phyloP scores from a whole-genome alignment of 495 filamentous ascomycete species.

The Neurospora sp. region DNA sequence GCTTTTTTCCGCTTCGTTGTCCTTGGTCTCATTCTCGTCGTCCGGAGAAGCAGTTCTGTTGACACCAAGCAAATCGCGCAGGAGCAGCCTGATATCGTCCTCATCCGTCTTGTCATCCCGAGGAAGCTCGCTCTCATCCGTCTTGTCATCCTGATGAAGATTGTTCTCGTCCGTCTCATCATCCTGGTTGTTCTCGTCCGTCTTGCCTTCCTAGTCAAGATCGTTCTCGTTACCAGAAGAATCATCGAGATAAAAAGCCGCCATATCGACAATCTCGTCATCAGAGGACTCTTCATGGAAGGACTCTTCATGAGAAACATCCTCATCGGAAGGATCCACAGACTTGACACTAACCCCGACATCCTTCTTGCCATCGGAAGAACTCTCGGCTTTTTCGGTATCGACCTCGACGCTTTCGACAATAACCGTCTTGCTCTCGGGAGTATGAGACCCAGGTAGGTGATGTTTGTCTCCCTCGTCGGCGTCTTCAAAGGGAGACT shows the following conservation, averaged over 20 bases:
- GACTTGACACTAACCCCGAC: neutral
- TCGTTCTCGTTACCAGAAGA: neutral
- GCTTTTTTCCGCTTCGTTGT: neutral
- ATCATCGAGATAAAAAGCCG: neutral
- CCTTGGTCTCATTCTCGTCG: neutral
- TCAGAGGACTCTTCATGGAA: neutral
- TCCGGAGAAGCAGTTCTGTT: neutral
- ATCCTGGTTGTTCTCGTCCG: neutral
- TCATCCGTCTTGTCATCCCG: neutral
- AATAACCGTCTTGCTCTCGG: neutral
- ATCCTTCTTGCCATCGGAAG: neutral
- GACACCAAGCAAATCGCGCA: neutral
- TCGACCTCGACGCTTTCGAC: neutral
- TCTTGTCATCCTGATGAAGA: neutral
- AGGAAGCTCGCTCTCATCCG: neutral
- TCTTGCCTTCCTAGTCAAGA: neutral
- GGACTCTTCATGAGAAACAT: neutral
- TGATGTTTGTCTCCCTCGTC: neutral
- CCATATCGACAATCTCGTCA: neutral
- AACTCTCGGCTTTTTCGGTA: neutral
- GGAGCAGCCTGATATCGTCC: no score
- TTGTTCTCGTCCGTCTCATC: neutral
- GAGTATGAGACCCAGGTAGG: neutral
- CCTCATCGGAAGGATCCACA: neutral
- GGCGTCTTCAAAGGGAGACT: neutral